Evolutionary conservation across 2,329 filamentous ascomycete genomes (phyloP).

Genomic region (Epicoccum sorghinum): DNA sequence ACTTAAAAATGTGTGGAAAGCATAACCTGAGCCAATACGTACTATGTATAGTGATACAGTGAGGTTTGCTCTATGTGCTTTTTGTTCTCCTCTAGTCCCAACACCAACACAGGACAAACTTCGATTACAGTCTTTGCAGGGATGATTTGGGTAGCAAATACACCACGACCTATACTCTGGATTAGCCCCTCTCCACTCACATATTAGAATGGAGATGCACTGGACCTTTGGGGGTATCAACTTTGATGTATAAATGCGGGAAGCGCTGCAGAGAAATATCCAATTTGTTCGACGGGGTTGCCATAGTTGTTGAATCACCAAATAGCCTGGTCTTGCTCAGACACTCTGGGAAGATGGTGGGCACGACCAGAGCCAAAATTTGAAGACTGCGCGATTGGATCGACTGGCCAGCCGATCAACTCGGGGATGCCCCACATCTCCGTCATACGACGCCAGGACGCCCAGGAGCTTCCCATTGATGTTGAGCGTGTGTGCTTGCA

Average conservation of each 20-base stretch:
- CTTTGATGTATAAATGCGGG: slow-evolving; percentile 51
- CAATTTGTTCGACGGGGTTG: slow-evolving; percentile 9
- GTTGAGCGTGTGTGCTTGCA: slow-evolving; percentile 9
- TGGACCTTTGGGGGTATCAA: slow-evolving; percentile 58
- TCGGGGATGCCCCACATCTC: slow-evolving; percentile 17
- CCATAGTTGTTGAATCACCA: background rate
- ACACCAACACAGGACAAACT: slow-evolving; percentile 58
- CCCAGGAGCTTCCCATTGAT: slow-evolving; percentile 5
- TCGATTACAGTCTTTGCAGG: slow-evolving; percentile 58
- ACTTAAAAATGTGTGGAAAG: background rate
- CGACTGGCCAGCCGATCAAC: background rate
- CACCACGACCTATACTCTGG: slow-evolving; percentile 54
- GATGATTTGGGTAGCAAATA: slow-evolving; percentile 57
- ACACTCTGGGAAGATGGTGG: background rate
- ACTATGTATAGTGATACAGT: slow-evolving; percentile 65
- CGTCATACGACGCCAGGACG: slow-evolving; percentile 1
- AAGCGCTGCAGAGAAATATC: slow-evolving; percentile 50
- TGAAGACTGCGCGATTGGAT: slow-evolving; percentile 6
- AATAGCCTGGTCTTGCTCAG: background rate
- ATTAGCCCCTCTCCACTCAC: background rate
- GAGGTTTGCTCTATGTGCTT: slow-evolving; percentile 57
- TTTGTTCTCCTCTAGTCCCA: slow-evolving; percentile 56
- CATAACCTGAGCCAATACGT: slow-evolving; percentile 15
- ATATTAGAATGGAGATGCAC: background rate
- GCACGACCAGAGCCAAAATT: slow-evolving; percentile 1